phyloP scores from a whole-genome alignment of 2,329 filamentous ascomycete genomes.

The Dendryphion nanum region DNA sequence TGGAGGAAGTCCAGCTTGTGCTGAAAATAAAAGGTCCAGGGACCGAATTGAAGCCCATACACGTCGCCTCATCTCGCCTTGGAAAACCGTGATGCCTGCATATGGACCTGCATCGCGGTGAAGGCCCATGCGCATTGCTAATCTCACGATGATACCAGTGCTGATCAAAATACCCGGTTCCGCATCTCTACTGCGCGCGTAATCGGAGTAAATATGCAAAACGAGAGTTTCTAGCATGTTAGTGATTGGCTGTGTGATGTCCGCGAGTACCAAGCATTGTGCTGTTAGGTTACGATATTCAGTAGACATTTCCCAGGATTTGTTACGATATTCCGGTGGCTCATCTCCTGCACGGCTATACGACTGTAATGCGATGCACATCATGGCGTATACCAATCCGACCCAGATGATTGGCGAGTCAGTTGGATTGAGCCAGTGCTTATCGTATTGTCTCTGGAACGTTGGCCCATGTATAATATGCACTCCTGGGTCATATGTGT shows the following conservation, averaged over 20 bases:
- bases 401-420: slow-evolving; percentile 77
- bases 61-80: slow-evolving; percentile 68
- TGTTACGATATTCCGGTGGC: slow-evolving; percentile 73
- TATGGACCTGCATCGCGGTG: slow-evolving; percentile 77
- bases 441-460: slow-evolving; percentile 68
- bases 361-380: slow-evolving; percentile 75
- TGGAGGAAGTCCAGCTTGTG: slow-evolving; percentile 59
- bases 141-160: slow-evolving; percentile 58
- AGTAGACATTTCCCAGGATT: slow-evolving; percentile 50
- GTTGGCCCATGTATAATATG: slow-evolving; percentile 66
- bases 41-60: slow-evolving; percentile 69
- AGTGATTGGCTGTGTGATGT: slow-evolving; percentile 72
- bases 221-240: slow-evolving; percentile 78
- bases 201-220: slow-evolving; percentile 74
- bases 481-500: slow-evolving; percentile 67
- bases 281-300: slow-evolving; percentile 70
- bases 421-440: slow-evolving; percentile 69
- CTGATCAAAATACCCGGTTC: slow-evolving; percentile 66
- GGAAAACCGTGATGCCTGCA: slow-evolving; percentile 67
- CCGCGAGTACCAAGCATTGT: slow-evolving; percentile 72
- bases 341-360: slow-evolving; percentile 79
- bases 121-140: slow-evolving; percentile 73
- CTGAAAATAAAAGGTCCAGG: slow-evolving; percentile 74
- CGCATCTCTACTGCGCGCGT: slow-evolving; percentile 69
- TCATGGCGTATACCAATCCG: slow-evolving; percentile 71